phyloP scores from a whole-genome alignment of 805 yeast genomes.

The Brettanomyces sp. region DNA sequence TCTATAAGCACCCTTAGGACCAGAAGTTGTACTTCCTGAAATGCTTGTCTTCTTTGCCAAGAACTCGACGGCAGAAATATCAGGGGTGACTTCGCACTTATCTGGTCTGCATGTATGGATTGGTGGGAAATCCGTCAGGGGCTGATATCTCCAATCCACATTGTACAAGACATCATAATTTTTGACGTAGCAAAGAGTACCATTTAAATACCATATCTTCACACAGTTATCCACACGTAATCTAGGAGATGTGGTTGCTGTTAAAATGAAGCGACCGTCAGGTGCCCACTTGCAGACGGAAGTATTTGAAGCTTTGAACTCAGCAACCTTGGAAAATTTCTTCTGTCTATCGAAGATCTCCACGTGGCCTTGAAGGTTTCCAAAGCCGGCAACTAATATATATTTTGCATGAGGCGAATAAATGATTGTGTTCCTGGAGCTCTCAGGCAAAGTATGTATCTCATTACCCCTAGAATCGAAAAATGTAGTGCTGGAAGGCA shows the following conservation, averaged over 20 bases:
- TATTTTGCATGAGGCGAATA: slow-evolving; percentile 93
- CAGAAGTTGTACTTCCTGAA: slow-evolving; percentile 21
- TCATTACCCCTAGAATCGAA: slow-evolving; percentile 85
- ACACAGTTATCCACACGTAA: slow-evolving; percentile 94
- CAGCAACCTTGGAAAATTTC: slow-evolving; percentile 68
- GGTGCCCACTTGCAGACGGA: slow-evolving; percentile 98
- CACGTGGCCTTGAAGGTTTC: slow-evolving; percentile 93
- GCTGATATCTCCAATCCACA: slow-evolving; percentile 78
- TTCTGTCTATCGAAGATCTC: slow-evolving; percentile 90
- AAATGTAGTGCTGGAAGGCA: slow-evolving; percentile 94
- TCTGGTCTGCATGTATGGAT: slow-evolving; percentile 33
- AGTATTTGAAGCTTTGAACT: slow-evolving; percentile 88
- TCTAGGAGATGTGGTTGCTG: slow-evolving; percentile 96
- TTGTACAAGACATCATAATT: slow-evolving; percentile 76
- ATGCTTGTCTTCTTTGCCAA: slow-evolving; percentile 31
- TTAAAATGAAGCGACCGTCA: slow-evolving; percentile 83
- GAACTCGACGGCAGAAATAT: slow-evolving; percentile 58
- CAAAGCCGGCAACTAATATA: slow-evolving; percentile 92
- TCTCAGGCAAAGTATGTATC: slow-evolving; percentile 73
- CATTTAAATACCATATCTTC: slow-evolving; percentile 87
- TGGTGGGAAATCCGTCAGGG: slow-evolving; percentile 43
- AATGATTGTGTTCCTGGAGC: slow-evolving; percentile 80
- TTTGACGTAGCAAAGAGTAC: slow-evolving; percentile 66
- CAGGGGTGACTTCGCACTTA: slow-evolving; percentile 49
- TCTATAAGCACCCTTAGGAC: slow-evolving; percentile 84